Evolutionary conservation across 352 stramenopile genomes (phyloP).

Genomic region (Phytopythium ostracodes): DNA sequence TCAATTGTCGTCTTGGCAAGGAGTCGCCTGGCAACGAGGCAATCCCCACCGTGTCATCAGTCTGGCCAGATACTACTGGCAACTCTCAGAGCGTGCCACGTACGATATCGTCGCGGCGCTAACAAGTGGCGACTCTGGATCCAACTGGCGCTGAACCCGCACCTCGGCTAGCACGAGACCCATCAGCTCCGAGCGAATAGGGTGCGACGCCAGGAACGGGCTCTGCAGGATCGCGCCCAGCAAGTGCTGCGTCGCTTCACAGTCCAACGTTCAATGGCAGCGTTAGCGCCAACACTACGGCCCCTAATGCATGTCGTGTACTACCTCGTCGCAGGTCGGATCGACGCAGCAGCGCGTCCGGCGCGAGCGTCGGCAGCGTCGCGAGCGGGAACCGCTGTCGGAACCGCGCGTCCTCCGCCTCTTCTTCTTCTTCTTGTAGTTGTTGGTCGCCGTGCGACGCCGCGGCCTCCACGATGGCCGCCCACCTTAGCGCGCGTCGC

Average conservation of each 20-base stretch:
- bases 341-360: constrained; percentile 5
- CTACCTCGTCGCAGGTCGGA: constrained; percentile 12
- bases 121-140: constrained; percentile 9
- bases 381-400: constrained; percentile 28
- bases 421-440: constrained; percentile 18
- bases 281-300: neutral
- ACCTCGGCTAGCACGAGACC: constrained; percentile 25
- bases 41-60: neutral
- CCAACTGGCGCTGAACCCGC: constrained; percentile 8
- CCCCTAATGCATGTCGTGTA: too few species aligned
- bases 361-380: constrained; percentile 32
- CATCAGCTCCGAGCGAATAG: constrained; percentile 37
- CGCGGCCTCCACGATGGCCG: constrained; percentile 26
- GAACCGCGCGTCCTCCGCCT: constrained; percentile 14
- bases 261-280: constrained; percentile 10
- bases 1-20: constrained; percentile 19
- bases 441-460: constrained; percentile 8
- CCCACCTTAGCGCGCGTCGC: constrained; percentile 36
- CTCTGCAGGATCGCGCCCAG: constrained; percentile 46
- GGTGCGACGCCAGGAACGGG: constrained; percentile 39
- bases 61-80: neutral
- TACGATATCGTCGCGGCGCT: constrained; percentile 10
- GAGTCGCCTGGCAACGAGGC: constrained; percentile 15
- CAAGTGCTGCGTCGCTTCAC: constrained; percentile 27
- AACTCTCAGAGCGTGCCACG: constrained; percentile 9